Evolutionary conservation across 768 basidiomycete genomes (phyloP).

Genomic region (Lactifluus piperatus): DNA sequence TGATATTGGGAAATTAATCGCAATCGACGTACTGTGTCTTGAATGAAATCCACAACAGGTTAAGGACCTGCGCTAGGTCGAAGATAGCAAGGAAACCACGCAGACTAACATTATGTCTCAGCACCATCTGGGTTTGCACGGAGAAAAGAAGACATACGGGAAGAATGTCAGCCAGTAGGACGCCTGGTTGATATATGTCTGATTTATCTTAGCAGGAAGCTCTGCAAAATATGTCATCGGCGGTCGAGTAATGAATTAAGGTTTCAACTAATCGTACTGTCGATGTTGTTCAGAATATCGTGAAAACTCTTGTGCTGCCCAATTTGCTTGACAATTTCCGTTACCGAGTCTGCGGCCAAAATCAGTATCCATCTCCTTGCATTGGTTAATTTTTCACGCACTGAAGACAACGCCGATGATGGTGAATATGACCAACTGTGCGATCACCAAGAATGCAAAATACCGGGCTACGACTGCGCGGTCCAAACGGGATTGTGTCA

Average conservation of each 20-base stretch:
- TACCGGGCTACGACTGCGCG: slow-evolving; percentile 89
- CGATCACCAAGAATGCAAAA: slow-evolving; percentile 89
- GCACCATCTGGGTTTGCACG: not conserved
- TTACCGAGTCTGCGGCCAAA: slow-evolving; percentile 25
- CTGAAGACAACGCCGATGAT: slow-evolving; percentile 84
- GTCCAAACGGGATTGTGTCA: slow-evolving; percentile 74
- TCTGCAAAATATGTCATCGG: slow-evolving; percentile 32
- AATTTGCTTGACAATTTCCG: slow-evolving; percentile 40
- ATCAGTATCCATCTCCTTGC: not conserved
- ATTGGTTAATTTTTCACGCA: slow-evolving; percentile 33
- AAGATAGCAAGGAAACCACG: slow-evolving; percentile 94
- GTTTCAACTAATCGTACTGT: slow-evolving; percentile 27
- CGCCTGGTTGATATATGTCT: slow-evolving; percentile 84
- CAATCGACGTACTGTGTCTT: slow-evolving; percentile 57
- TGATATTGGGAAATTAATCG: not conserved
- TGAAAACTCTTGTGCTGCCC: slow-evolving; percentile 38
- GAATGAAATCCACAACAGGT: slow-evolving; percentile 78
- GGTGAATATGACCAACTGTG: slow-evolving; percentile 91
- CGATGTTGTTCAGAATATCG: slow-evolving; percentile 38
- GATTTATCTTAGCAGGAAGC: slow-evolving; percentile 65
- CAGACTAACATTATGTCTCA: slow-evolving; percentile 38
- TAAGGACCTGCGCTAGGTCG: slow-evolving; percentile 92
- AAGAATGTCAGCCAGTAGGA: slow-evolving; percentile 93
- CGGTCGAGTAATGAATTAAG: not conserved
- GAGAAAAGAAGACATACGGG: slow-evolving; percentile 48